Evolutionary conservation across 495 filamentous ascomycete genomes (phyloP).

Genomic region (Penicillium verhagenii): DNA sequence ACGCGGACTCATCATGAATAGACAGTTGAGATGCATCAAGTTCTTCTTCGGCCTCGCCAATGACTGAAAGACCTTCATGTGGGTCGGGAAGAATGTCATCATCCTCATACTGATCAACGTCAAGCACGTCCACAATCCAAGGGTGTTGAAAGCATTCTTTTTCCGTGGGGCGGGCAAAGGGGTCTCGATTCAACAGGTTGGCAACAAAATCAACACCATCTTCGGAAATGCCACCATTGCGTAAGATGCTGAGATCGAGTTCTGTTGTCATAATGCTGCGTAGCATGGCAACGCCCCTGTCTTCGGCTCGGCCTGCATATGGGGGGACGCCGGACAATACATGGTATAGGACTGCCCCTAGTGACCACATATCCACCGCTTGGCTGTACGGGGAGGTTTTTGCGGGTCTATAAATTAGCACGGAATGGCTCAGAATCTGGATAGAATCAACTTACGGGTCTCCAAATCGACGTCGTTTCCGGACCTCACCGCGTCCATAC

Average conservation of each 20-base stretch:
- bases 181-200: conserved; percentile 72
- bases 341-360: conserved; percentile 87
- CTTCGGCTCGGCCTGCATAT: conserved; percentile 64
- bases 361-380: conserved; percentile 91
- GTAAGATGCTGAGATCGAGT: conserved; percentile 60
- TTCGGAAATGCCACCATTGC: conserved; percentile 55
- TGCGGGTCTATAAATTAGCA: conserved; percentile 35
- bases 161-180: conserved; percentile 65
- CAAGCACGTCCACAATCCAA: conserved; percentile 59
- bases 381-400: conserved; percentile 71
- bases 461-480: conserved; percentile 53
- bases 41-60: conserved; percentile 49
- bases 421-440: background rate
- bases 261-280: conserved; percentile 75
- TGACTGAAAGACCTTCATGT: conserved; percentile 44
- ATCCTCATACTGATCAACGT: conserved; percentile 45
- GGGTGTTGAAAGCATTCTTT: conserved; percentile 59
- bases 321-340: conserved; percentile 73
- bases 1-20: conserved; percentile 32
- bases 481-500: conserved; percentile 40
- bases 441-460: conserved; percentile 38
- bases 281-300: conserved; percentile 63
- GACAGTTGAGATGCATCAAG: conserved; percentile 68
- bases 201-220: conserved; percentile 68
- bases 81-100: conserved; percentile 51